phyloP scores from a whole-genome alignment of 208 protist species.

The Novymonas esmeraldas region DNA sequence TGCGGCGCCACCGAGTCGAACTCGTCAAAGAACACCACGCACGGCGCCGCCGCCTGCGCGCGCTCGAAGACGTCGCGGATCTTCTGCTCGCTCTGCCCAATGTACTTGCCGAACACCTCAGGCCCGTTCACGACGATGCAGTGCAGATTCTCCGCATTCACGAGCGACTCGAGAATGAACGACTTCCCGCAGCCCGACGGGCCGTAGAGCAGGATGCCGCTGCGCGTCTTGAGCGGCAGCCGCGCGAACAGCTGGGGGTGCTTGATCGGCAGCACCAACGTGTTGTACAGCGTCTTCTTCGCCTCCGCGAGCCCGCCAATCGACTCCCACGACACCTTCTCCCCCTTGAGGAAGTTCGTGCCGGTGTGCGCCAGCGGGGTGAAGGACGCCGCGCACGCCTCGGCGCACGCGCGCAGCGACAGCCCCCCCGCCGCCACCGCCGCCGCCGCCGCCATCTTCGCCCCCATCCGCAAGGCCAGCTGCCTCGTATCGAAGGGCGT shows the following conservation, averaged over 20 bases:
- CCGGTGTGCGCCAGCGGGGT: conserved; percentile 84
- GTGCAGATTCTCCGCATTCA: conserved; percentile 80
- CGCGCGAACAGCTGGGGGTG: conserved; percentile 92
- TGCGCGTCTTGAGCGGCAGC: conserved; percentile 90
- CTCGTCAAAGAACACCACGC: conserved; percentile 96
- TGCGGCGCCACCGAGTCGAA: conserved; percentile 93
- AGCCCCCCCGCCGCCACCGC: conserved; percentile 29
- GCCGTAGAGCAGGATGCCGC: conserved; percentile 93
- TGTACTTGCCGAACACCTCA: conserved; percentile 95
- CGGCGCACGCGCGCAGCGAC: conserved; percentile 31
- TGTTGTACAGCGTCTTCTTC: conserved; percentile 95
- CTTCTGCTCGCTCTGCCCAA: conserved; percentile 94
- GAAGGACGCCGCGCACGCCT: conserved; percentile 52
- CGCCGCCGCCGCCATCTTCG: conserved; percentile 28
- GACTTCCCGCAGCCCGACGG: conserved; percentile 93
- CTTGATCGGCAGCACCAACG: conserved; percentile 94
- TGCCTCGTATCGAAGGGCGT: conserved; percentile 84
- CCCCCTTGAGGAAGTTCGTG: conserved; percentile 77
- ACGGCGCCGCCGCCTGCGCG: conserved; percentile 87
- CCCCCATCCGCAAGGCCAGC: conserved; percentile 53
- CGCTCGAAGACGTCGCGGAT: conserved; percentile 93
- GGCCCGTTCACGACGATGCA: conserved; percentile 94
- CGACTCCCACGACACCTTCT: conserved; percentile 71
- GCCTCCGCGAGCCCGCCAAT: conserved; percentile 93
- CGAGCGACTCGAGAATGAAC: conserved; percentile 80